Evolutionary conservation across 441 rosid species (phyloP).

Genomic region (Gossypium schwendimanii): DNA sequence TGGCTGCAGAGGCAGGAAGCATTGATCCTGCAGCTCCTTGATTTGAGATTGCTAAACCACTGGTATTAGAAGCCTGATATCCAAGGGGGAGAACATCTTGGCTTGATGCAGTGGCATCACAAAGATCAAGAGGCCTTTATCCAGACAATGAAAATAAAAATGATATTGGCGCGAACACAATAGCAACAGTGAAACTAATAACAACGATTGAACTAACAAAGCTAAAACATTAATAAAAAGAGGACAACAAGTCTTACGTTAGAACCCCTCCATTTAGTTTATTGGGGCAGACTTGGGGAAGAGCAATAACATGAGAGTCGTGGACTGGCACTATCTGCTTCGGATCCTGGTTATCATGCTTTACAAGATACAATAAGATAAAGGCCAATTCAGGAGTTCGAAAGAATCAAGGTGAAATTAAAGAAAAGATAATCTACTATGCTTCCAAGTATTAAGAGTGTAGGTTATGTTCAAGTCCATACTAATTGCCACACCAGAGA

Average conservation of each 20-base stretch:
- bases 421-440: conserved; percentile 11
- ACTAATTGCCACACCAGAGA: neutral
- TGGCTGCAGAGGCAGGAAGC: conserved; percentile 58
- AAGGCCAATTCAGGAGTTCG: conserved; percentile 23
- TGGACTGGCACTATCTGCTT: conserved; percentile 64
- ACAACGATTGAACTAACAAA: conserved; percentile 5
- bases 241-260: conserved; percentile 55
- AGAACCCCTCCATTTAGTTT: conserved; percentile 64
- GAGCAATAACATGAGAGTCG: conserved; percentile 79
- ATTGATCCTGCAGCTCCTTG: conserved; percentile 56
- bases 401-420: conserved; percentile 13
- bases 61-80: conserved; percentile 56
- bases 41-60: conserved; percentile 50
- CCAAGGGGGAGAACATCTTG: conserved; percentile 56
- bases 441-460: conserved; percentile 1
- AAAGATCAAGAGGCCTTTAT: conserved; percentile 95
- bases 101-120: conserved; percentile 63
- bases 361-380: conserved; percentile 29
- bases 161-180: conserved; percentile 14
- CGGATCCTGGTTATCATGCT: conserved; percentile 72
- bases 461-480: neutral
- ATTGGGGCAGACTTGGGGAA: conserved; percentile 82
- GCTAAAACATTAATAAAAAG: conserved; percentile 7
- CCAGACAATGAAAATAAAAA: conserved; percentile 24
- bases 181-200: neutral